Base-by-base conservation (phyloP, 352 stramenopile species). In the Phytopythium chamaehyphon region DNA sequence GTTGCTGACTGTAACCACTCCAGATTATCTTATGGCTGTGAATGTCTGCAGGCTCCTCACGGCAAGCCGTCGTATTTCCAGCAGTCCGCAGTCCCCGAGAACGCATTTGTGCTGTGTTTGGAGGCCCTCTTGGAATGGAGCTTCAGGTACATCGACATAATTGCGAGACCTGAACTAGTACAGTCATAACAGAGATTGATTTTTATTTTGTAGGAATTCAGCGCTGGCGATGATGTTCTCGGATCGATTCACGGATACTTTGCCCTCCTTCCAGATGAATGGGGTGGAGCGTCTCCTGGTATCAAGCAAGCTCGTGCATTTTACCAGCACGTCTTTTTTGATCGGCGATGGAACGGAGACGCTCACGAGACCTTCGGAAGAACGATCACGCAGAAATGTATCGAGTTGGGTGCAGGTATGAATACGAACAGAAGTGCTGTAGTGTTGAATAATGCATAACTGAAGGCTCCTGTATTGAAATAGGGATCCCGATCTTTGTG, bases 401-500 rank as follows among this genome's bases (percentile, higher is more conserved):
- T 83, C 2, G 40, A 59, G 5, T 42, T 55, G 6, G 46, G 58
- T 12, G 56, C 69, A n/a, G 63, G 77, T 88, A 58, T n/a, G n/a
- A n/a, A n/a, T n/a, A n/a, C n/a, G n/a, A n/a, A n/a, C n/a, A n/a
- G n/a, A n/a, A n/a, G n/a, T n/a, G n/a, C n/a, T n/a, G n/a, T n/a
- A n/a, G n/a, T n/a, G n/a, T n/a, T n/a, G n/a, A n/a, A n/a, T n/a
- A n/a, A n/a, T n/a, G n/a, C n/a, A n/a, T n/a, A n/a, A n/a, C n/a
- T n/a, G n/a, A n/a, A n/a, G n/a, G n/a, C n/a, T n/a, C n/a, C n/a
- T n/a, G n/a, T n/a, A n/a, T 42, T 42, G 37, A 10, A 14, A 15
- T 9, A 93, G 83, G 70, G 10, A 84, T 90, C 33, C 78, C 76
- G 12, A 83, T 92, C 35, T 87, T 89, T 49, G 71, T 94, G 7